phyloP scores from a whole-genome alignment of 2,329 filamentous ascomycete genomes.

The Aspergillus aculeatus region DNA sequence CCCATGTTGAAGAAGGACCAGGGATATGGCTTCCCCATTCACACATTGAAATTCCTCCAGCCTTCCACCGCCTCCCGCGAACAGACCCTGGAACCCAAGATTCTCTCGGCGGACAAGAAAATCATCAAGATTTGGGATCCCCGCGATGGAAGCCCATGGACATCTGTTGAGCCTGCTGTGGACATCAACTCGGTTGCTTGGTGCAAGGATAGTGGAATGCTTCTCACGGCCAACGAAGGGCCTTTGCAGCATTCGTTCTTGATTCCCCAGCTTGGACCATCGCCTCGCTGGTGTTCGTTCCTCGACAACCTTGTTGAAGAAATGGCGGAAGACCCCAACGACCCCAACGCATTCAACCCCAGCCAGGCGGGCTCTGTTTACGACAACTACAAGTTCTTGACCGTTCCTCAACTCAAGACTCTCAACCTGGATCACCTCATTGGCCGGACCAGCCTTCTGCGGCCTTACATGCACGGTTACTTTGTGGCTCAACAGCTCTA shows the following conservation, averaged over 20 bases:
- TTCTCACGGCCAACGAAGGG: constrained; percentile 95
- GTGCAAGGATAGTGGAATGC: constrained; percentile 89
- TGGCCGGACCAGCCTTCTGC: constrained; percentile 81
- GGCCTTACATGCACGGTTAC: constrained; percentile 99
- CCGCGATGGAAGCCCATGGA: constrained; percentile 81
- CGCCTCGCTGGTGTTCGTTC: constrained; percentile 94
- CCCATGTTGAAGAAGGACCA: constrained; percentile 91
- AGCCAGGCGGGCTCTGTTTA: constrained; percentile 70
- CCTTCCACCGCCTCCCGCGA: constrained; percentile 69
- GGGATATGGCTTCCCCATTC: constrained; percentile 89
- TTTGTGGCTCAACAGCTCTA: constrained; percentile 95
- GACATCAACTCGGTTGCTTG: constrained; percentile 94
- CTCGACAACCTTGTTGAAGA: constrained; percentile 97
- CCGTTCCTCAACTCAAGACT: constrained; percentile 76
- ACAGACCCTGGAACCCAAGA: constrained; percentile 67
- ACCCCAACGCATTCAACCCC: constrained; percentile 55
- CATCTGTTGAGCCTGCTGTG: constrained; percentile 88
- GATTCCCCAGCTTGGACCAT: constrained; percentile 87
- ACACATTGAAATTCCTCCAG: constrained; percentile 70
- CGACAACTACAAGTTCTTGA: constrained; percentile 99
- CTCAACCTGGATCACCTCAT: constrained; percentile 86
- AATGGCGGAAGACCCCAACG: constrained; percentile 80
- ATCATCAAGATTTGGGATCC: constrained; percentile 98
- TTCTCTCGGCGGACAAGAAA: constrained; percentile 87
- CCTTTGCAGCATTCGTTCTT: constrained; percentile 94